Evolutionary conservation across 106 monocot species (phyloP), one percentile per base, ranked within the genome.

Genomic region (Allium cepa): DNA sequence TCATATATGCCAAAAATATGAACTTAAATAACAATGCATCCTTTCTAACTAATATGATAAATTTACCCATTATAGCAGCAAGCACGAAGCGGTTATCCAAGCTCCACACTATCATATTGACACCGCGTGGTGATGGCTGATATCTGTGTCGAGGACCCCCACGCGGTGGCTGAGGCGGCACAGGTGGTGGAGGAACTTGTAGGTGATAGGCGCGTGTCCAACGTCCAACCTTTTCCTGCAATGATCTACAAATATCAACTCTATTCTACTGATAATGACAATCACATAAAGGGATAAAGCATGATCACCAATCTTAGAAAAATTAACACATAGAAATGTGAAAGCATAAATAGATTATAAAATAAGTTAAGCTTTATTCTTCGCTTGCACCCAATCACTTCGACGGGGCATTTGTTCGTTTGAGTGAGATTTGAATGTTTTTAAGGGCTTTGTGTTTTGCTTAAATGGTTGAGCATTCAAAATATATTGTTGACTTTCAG

Each of bases 41-140:
- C 36, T 36, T 36, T 36, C 17, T 56, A 56, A 47, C 13, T 69
- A 49, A 57, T 28, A 58, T 8, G 53, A 9, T 49, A 78, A 18
- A 71, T 67, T 71, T 74, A 97, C 97, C 97, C 97, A 97, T 97
- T 64, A 97, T 97, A 67, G 97, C 86, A 77, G 97, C 97, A 89
- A 97, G 97, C 18, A 97, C 97, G 77, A 97, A 97, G 46, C 97
- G 92, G 46, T 97, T 97, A 78, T 97, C 97, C 69, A 97, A 69
- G 62, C 97, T 97, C 97, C 97, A 97, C 9, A 97, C 88, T 57
- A 97, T 97, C 97, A 97, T 97, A 60, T 97, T 97, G 68, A 97
- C 97, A 67, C 97, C 97, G 71, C 97, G 97, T 71, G 97, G 97
- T 71, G 97, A 87, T 55, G 89, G 92, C 74, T 97, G 97, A 71